Evolutionary conservation across 2,329 filamentous ascomycete genomes (phyloP).

Genomic region (Calycina herbarum): DNA sequence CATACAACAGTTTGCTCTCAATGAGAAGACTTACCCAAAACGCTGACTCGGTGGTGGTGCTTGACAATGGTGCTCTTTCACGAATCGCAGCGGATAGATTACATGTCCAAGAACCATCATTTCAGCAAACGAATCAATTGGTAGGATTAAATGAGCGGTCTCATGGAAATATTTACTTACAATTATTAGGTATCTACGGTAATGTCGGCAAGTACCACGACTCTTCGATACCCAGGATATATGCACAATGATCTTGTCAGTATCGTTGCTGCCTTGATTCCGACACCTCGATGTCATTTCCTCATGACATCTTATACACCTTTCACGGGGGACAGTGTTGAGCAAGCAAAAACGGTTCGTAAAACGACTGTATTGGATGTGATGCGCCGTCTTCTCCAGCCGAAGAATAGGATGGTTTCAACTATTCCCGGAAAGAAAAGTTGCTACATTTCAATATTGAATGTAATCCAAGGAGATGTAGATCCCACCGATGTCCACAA

Average conservation of each 20-base stretch:
- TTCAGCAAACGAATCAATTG: conserved; percentile 96
- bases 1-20: conserved; percentile 93
- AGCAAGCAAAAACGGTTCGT: conserved; percentile 94
- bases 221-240: conserved; percentile 93
- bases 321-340: conserved; percentile 93
- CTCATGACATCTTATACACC: conserved; percentile 98
- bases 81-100: conserved; percentile 92
- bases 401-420: conserved; percentile 99
- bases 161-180: conserved; percentile 18
- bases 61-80: conserved; percentile 92
- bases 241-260: conserved; percentile 99
- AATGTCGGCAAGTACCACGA: conserved; percentile 97
- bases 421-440: conserved; percentile 94
- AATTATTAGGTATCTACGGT: conserved; percentile 79
- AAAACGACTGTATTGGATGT: conserved; percentile 98
- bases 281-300: conserved; percentile 96
- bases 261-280: conserved; percentile 93
- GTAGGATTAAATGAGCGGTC: conserved; percentile 46
- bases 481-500: conserved; percentile 99
- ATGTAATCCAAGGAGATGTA: conserved; percentile 98
- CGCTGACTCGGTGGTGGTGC: conserved; percentile 93
- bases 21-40: conserved; percentile 93
- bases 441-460: conserved; percentile 98
- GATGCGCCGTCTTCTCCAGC: conserved; percentile 91
- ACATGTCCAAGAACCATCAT: conserved; percentile 92